Percentiles rank a stretch among this genome's conserved stretches.
Evolutionary conservation across 2,329 filamentous ascomycete genomes (phyloP).

Genomic region (Trichoderma simmonsii): DNA sequence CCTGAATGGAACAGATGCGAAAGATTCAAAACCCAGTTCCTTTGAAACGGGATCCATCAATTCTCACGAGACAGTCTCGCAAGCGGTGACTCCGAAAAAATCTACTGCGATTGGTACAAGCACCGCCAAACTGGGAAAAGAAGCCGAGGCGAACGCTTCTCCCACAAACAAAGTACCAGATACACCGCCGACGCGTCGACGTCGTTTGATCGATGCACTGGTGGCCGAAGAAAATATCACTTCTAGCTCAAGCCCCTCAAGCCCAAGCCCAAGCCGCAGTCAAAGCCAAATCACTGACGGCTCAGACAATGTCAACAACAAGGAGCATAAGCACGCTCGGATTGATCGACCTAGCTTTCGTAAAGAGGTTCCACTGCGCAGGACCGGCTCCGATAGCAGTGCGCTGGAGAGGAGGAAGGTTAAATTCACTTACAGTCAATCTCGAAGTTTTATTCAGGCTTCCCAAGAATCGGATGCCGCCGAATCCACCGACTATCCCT

Average conservation of each 20-base stretch:
- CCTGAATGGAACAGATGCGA: background rate
- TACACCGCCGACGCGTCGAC: conserved; percentile 8
- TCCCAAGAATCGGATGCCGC: conserved; percentile 28
- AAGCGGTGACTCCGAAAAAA: background rate
- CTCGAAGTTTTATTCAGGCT: conserved; percentile 30
- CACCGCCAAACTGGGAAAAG: background rate
- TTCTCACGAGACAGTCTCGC: background rate
- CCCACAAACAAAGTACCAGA: background rate
- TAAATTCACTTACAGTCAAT: conserved; percentile 36
- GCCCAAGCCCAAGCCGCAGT: background rate
- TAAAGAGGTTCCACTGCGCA: conserved; percentile 23
- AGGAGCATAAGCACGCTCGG: conserved; percentile 2
- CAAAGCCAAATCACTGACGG: background rate
- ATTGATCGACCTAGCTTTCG: conserved; percentile 15
- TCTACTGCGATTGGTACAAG: no score
- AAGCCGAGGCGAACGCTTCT: background rate
- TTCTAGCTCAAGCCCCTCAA: background rate
- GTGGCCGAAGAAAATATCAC: background rate
- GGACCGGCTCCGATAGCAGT: conserved; percentile 26
- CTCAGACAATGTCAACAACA: background rate
- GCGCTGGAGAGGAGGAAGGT: conserved; percentile 31
- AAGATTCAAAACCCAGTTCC: background rate
- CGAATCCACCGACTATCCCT: conserved; percentile 17
- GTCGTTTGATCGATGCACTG: conserved; percentile 19
- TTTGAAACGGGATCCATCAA: background rate